Base-by-base conservation (phyloP, 176 grass and related monocot species). In the Pharus latifolius region DNA sequence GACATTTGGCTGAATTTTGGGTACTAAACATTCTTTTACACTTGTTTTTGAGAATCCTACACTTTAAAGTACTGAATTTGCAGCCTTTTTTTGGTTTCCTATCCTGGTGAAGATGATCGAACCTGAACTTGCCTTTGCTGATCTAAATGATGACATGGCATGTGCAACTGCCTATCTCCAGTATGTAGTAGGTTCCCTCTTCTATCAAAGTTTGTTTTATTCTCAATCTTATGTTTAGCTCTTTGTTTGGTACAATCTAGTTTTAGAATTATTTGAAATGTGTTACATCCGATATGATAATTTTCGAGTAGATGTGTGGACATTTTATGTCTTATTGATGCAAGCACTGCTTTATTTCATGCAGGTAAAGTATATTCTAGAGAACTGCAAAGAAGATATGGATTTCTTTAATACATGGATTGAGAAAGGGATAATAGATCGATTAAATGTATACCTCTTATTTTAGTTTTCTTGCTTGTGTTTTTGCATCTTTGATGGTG, bases 141-240 rank as follows among this genome's bases (percentile, higher is more conserved):
- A 98, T 86, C 80, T 98, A 53, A 98, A 91, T 46, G 95, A 98
- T 86, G 95, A 93, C 78, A 98, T 98, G 95, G 95, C 90, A 62
- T 98, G 95, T 84, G 89, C 95, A 40, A 98, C 89, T 98, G 84
- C 87, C 61, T 98, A 98, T 85, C 95, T 98, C 84, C 95, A 93
- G 95, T 98, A 98, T 81, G 95, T 98, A 88, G 95, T 98, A 98
- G 73, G 95, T 98, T 70, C 71, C 74, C 73, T 91, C 56, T 35
- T 78, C 47, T 66, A 54, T 73, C 55, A 46, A 46, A 76, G 60
- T 60, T 75, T 53, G 18, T 25, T 81, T 64, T n/a, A 73, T 82
- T 49, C 46, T 53, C 43, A 49, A 35, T 25, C 75, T 20, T 66
- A 24, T 54, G 47, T 47, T 14, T 66, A 72, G 32, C 18, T 16